Conservation (phyloP, 306 rosid species). For the Vigna radiata region DNA sequence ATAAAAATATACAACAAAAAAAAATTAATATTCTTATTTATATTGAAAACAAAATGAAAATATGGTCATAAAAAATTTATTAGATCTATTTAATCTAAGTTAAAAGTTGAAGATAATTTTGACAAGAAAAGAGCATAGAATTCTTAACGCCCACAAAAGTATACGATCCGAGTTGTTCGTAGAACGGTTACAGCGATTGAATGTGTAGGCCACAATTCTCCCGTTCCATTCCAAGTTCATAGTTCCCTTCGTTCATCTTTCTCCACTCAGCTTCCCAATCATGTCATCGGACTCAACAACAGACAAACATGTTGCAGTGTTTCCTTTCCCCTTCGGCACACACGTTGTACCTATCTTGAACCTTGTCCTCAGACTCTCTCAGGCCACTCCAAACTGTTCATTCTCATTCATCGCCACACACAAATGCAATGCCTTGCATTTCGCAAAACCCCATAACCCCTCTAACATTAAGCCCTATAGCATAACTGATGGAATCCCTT, state of each 20-base stretch:
- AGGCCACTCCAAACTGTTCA: constrained; percentile 16
- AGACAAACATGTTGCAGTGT: constrained; percentile 37
- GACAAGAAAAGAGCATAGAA: background rate
- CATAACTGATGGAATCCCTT: constrained; percentile 44
- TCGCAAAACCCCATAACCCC: background rate
- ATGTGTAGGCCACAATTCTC: background rate
- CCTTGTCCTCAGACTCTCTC: background rate
- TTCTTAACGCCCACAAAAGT: background rate
- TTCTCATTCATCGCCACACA: constrained; percentile 37
- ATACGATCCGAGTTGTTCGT: background rate
- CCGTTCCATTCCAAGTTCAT: background rate
- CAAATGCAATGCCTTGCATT: background rate
- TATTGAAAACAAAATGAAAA: too few species aligned
- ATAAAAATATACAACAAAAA: too few species aligned
- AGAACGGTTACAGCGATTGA: background rate
- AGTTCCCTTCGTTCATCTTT: background rate
- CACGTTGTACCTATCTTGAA: constrained; percentile 37
- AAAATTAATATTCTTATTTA: too few species aligned
- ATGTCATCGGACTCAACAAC: constrained; percentile 10
- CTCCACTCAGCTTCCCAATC: background rate
- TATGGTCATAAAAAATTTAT: too few species aligned
- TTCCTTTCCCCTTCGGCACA: constrained; percentile 51
- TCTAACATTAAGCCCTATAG: constrained; percentile 19
- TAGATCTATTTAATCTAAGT: too few species aligned
- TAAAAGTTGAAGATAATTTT: too few species aligned